Conservation (phyloP, 23 red algal species). For the Gracilaria vermiculophylla region DNA sequence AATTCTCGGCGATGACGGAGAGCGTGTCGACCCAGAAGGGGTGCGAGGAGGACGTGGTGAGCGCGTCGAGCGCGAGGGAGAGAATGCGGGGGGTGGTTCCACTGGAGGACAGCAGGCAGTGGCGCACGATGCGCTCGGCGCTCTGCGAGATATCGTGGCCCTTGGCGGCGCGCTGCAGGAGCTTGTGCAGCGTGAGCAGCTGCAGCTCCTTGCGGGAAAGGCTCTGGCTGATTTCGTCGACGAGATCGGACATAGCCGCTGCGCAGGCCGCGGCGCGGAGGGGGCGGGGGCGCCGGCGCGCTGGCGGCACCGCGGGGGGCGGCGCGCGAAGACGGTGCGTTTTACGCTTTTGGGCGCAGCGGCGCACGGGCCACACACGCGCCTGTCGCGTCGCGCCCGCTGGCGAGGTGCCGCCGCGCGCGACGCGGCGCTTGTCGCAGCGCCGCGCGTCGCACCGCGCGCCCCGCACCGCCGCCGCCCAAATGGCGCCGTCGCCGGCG, state of each 20-base stretch:
- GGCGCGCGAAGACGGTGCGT: too few relatives aligned
- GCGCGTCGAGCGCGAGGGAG: constrained; percentile 27
- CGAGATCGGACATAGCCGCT: constrained; percentile 3
- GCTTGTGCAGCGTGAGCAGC: constrained; percentile 9
- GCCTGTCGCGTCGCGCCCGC: too few relatives aligned
- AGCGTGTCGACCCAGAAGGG: constrained; percentile 45
- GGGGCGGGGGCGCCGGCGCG: too few relatives aligned
- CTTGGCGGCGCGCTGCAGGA: constrained; percentile 18
- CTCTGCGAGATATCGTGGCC: constrained; percentile 35
- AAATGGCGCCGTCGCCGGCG: too few relatives aligned
- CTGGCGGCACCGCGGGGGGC: too few relatives aligned
- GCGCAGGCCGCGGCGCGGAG: too few relatives aligned
- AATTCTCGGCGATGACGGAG: constrained; percentile 33
- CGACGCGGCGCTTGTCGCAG: too few relatives aligned
- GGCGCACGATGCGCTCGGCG: constrained; percentile 34
- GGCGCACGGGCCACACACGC: too few relatives aligned
- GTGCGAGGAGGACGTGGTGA: constrained; percentile 28
- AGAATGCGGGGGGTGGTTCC: constrained; percentile 32
- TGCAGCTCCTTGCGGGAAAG: constrained; percentile 25
- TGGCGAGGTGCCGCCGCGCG: too few relatives aligned
- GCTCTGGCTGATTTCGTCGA: constrained; percentile 11
- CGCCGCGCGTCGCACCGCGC: too few relatives aligned
- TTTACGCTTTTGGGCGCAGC: too few relatives aligned
- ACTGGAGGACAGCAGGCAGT: constrained; percentile 29
- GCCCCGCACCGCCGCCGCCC: too few relatives aligned